Conservation (phyloP, 768 basidiomycete genomes). For the Boletus sensibilis region DNA sequence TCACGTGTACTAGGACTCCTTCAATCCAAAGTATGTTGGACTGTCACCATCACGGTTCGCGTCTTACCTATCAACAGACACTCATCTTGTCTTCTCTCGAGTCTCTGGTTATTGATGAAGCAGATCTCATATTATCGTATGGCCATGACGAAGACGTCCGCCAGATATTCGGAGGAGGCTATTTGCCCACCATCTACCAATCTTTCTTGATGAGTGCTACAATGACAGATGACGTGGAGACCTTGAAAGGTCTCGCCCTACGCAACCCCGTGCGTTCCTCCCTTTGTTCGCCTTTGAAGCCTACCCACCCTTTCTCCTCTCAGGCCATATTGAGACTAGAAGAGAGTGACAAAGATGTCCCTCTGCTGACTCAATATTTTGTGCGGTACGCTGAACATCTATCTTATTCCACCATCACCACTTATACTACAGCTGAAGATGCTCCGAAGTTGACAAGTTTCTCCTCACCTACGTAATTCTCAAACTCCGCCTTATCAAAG, state of each 20-base stretch:
- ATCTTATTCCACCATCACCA: background rate
- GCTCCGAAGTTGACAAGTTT: constrained; percentile 96
- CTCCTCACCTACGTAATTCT: constrained; percentile 94
- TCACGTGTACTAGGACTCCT: constrained; percentile 65
- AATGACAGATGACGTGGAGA: constrained; percentile 93
- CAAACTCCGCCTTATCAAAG: constrained; percentile 92
- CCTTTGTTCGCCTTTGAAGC: background rate
- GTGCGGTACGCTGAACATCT: constrained; percentile 54
- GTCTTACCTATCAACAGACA: constrained; percentile 41
- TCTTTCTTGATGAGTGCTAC: constrained; percentile 97
- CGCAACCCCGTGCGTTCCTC: constrained; percentile 72
- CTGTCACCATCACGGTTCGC: background rate
- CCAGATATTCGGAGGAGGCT: constrained; percentile 64
- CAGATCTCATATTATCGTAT: constrained; percentile 94
- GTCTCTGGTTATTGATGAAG: constrained; percentile 94
- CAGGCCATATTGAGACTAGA: constrained; percentile 86
- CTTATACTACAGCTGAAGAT: constrained; percentile 41
- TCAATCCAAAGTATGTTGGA: constrained; percentile 58
- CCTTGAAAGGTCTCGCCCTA: constrained; percentile 82
- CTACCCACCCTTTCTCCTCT: background rate
- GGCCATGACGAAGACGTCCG: constrained; percentile 91
- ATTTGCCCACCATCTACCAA: constrained; percentile 80
- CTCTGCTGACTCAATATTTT: constrained; percentile 81
- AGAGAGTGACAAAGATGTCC: constrained; percentile 80
- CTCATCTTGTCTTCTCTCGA: constrained; percentile 68